Evolutionary conservation across 345 rosid species (phyloP).

Genomic region (Nephelium lappaceum): DNA sequence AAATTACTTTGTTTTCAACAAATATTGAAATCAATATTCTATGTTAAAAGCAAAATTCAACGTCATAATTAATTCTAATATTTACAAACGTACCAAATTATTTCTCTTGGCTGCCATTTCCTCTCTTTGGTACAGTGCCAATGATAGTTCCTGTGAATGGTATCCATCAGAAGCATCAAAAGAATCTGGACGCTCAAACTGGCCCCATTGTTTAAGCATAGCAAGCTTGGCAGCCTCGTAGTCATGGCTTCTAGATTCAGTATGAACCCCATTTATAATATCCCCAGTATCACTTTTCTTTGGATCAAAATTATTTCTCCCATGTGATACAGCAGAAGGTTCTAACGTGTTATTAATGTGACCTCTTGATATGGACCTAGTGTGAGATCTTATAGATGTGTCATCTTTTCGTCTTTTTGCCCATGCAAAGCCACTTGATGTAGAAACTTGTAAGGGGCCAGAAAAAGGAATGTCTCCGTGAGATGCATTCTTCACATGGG

Average conservation of each 20-base stretch:
- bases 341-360: conserved; percentile 51
- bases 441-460: conserved; percentile 81
- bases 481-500: conserved; percentile 84
- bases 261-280: conserved; percentile 34
- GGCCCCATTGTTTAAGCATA: conserved; percentile 72
- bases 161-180: conserved; percentile 87
- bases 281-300: conserved; percentile 45
- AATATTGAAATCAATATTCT: conserved; percentile 16
- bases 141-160: conserved; percentile 83
- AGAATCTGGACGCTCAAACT: conserved; percentile 81
- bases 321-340: conserved; percentile 45
- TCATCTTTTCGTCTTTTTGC: conserved; percentile 78
- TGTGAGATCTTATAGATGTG: conserved; percentile 52
- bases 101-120: conserved; percentile 62
- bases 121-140: conserved; percentile 69
- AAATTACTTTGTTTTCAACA: conserved; percentile 15
- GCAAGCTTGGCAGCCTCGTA: conserved; percentile 55
- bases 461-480: conserved; percentile 89
- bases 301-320: conserved; percentile 45
- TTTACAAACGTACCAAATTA: conserved; percentile 64
- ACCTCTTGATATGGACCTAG: conserved; percentile 68
- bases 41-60: conserved; percentile 21
- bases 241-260: conserved; percentile 57
- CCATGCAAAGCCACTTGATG: conserved; percentile 95
- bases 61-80: conserved; percentile 26